phyloP scores from a whole-genome alignment of 257 asterid species.

The Cynanchum wilfordii region DNA sequence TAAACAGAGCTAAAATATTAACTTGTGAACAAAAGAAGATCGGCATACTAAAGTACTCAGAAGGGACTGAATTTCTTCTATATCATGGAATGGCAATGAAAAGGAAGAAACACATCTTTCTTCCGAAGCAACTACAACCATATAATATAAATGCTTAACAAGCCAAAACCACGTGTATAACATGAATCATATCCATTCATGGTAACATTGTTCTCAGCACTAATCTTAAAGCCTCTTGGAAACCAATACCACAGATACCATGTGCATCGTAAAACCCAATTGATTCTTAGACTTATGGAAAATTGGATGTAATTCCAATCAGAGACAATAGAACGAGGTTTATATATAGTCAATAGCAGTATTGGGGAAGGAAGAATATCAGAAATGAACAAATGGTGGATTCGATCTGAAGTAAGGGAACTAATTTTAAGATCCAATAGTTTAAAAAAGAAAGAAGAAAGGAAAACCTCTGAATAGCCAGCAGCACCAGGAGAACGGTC shows the following conservation, averaged over 20 bases:
- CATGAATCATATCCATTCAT: background rate
- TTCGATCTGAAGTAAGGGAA: background rate
- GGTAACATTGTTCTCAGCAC: background rate
- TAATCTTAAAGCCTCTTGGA: background rate
- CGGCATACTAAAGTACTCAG: background rate
- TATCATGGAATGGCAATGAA: background rate
- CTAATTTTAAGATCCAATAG: background rate
- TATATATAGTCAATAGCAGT: background rate
- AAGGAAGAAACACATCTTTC: background rate
- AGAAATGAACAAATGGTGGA: background rate
- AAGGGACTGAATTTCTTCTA: background rate
- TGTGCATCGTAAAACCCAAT: background rate
- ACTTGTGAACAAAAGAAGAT: background rate
- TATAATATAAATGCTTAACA: background rate
- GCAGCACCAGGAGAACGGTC: constrained; percentile 97
- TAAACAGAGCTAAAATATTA: background rate
- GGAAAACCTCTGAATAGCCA: constrained; percentile 63
- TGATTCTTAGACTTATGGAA: constrained; percentile 3
- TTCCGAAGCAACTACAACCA: background rate
- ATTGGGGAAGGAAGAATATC: background rate
- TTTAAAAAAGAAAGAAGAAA: constrained; percentile 11
- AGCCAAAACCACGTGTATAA: no score
- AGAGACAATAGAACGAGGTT: background rate
- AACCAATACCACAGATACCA: background rate
- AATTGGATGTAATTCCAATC: background rate